Conservation (phyloP, 139 green algal genomes). For the Tetraselmis chui region DNA sequence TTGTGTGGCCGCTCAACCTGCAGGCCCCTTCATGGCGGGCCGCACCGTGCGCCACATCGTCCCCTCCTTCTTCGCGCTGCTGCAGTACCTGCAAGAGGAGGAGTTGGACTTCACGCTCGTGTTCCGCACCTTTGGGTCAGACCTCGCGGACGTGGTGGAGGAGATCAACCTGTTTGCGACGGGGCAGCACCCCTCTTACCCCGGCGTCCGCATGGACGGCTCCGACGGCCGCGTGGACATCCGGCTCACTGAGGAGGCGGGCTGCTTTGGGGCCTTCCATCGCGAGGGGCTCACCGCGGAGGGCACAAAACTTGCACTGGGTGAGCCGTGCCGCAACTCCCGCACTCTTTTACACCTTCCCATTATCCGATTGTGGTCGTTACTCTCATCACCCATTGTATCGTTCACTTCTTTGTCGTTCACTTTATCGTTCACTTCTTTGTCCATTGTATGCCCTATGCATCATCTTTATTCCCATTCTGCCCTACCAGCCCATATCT, state of each 20-base stretch:
- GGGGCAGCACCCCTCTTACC: conserved; percentile 29
- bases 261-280: not conserved
- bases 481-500: too few species aligned
- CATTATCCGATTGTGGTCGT: too few species aligned
- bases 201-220: conserved; percentile 26
- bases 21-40: conserved; percentile 7
- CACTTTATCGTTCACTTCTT: too few species aligned
- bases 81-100: conserved; percentile 26
- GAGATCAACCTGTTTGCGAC: conserved; percentile 33
- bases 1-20: too few species aligned
- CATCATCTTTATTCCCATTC: too few species aligned
- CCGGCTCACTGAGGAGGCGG: conserved; percentile 4
- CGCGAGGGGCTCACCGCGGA: not conserved
- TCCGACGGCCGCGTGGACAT: conserved; percentile 27
- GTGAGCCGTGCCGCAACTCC: not conserved
- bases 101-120: conserved; percentile 27
- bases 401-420: too few species aligned
- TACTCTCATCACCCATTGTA: too few species aligned
- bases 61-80: conserved; percentile 37
- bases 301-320: not conserved
- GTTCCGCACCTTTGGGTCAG: conserved; percentile 33
- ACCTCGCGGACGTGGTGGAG: conserved; percentile 30
- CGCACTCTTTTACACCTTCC: too few species aligned
- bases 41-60: conserved; percentile 21
- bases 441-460: too few species aligned